Evolutionary conservation across 768 basidiomycete species (phyloP), one percentile per base, ranked within the genome.

Genomic region (Tulasnella sp.): DNA sequence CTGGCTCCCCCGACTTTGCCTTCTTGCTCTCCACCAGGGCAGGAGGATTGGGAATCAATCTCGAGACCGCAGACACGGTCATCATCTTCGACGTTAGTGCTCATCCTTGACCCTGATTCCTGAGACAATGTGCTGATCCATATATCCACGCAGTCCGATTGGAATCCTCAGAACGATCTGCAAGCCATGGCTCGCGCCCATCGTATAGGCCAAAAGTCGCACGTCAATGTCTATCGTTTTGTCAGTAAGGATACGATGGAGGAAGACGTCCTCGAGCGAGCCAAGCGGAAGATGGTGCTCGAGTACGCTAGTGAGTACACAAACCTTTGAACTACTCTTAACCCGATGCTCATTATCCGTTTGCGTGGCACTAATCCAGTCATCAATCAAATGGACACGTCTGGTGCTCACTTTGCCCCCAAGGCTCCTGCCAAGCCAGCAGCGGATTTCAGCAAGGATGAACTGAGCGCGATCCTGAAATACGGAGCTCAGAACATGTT

Each of bases 401-500:
- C 92, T 35, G 95, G 96, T 58, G 87, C 88, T 37, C 88, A 96
- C 67, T 78, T 99, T 47, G 82, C 88, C 62, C 82, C 84, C 51
- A 90, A 89, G 61, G 73, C 75, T 16, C 65, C 75, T 19, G 66
- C 72, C 55, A 90, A 88, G 63, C 76, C 85, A 2, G 83, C 83
- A 84, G 66, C 69, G 89, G 56, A 56, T 24, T 54, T 45, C 54
- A 91, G 86, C 67, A 95, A 92, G 68, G 95, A 98, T 59, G 95
- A 99, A 64, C 76, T 99, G 31, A 84, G 86, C 31, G 92, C 93
- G 13, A 96, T 99, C 44, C 75, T 99, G 64, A 99, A 99, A 68
- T 99, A 93, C 65, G 95, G 95, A 47, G 95, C 95, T 8, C 90
- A 95, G 67, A 96, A 87, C 70, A 93, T 99, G 86, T 99, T 98